Evolutionary conservation across 2,329 filamentous ascomycete genomes (phyloP), one percentile per base, ranked within the genome.

Genomic region (Thielaviopsis cerberus): DNA sequence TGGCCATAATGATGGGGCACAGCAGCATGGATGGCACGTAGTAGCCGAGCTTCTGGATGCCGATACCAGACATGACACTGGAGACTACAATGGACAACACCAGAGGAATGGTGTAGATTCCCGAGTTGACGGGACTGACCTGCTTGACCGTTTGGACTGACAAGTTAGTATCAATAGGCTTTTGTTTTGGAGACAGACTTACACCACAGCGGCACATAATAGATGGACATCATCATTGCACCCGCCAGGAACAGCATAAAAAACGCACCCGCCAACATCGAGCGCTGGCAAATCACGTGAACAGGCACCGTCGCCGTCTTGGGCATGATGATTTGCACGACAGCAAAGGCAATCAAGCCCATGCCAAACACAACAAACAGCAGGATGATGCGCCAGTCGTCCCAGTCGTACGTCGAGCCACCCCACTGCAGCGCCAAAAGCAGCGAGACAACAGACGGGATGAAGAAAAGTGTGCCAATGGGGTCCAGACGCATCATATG

Each of bases 401-500:
- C 68, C 79, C 79, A 82, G 0, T 69, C 61, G 62, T 80, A 77
- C 1, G 67, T 72, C 1, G 73, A 72, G 3, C 79, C 79, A 55
- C 79, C 79, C 80, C 80, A 84, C 64, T 84, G 77, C 34, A 85
- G 70, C 1, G 81, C 81, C 4, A 85, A 69, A 2, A 85, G 68
- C 41, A 84, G 75, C 61, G 74, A 80, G 15, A 82, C 71, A 45
- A 82, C 73, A 30, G 74, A 74, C 0, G 81, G 80, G 17, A 84
- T 67, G 62, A 85, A 78, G 66, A 82, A 74, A 15, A 77, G 64
- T 7, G 78, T 81, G 25, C 81, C 81, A 1, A 82, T 64, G 0
- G 78, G 78, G 59, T 83, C 80, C 54, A 82, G 71, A 0, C 76
- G 74, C 62, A 71, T 69, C 56, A 80, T 65, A 54, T 79, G 76